Base-by-base conservation (phyloP, 345 rosid genomes). In the Laguncularia racemosa region DNA sequence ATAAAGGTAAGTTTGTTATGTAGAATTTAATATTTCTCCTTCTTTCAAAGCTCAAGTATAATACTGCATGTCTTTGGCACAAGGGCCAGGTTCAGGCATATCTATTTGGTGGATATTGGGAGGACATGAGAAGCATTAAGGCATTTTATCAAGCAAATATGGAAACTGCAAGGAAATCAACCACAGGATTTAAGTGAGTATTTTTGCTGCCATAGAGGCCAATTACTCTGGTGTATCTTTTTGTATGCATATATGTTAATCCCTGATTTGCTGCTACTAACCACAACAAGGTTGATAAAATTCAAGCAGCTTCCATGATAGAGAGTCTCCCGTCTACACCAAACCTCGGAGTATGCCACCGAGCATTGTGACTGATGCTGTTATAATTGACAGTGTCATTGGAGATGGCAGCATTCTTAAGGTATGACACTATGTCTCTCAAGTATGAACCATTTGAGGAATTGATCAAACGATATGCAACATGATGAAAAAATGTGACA, bases 331-430 rank as follows among this genome's bases (percentile, higher is more conserved):
- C 3, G 56, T 88, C 17, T 79, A 81, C 68, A 81, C 91, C 20
- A 68, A 80, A 78, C 91, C 97, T 28, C 71, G 91, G 13, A 77
- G 69, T 68, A 76, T 82, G 61, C 97, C 96, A 62, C 91, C 96
- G n/a, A 80, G 77, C 56, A 51, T 67, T 18, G 56, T 84, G 52
- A 66, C 61, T 44, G 88, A 75, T 59, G 90, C 88, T 20, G 58
- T 73, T 21, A 79, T 91, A 58, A 69, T 70, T 44, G 73, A 88
- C 26, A 77, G 86, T 65, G 76, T 85, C 3, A 73, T 91, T 17
- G 95, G 89, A 65, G 89, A 85, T 61, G 97, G 95, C 16, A 88
- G 97, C 80, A 73, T 80, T 56, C 76, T 88, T 66, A 62, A 83
- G 70, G 96, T 88, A 82, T 74, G 82, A 66, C 7, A 10, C 40